Evolutionary conservation across 2,329 filamentous ascomycete genomes (phyloP).

Genomic region (Chrysoporthe puriensis): DNA sequence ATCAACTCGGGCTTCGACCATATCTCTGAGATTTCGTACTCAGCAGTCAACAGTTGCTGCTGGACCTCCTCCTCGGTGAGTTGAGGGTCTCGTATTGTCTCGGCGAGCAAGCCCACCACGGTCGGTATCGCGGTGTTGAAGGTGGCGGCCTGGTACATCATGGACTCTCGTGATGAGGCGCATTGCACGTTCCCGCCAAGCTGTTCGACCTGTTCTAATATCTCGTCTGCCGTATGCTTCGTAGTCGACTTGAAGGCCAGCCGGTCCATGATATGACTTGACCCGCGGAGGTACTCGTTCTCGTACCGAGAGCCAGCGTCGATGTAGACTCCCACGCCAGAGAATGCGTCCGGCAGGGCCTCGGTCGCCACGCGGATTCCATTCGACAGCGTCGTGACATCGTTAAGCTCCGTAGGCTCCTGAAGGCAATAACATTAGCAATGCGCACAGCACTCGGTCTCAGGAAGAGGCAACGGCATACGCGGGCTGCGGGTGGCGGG

Average conservation of each 20-base stretch:
- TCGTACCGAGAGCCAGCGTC: slow-evolving; percentile 96
- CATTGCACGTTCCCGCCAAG: slow-evolving; percentile 97
- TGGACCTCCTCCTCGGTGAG: slow-evolving; percentile 86
- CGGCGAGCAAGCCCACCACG: slow-evolving; percentile 82
- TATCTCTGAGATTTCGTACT: slow-evolving; percentile 96
- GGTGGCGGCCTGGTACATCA: slow-evolving; percentile 98
- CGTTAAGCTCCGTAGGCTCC: slow-evolving; percentile 86
- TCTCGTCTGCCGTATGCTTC: slow-evolving; percentile 73
- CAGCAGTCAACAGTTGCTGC: slow-evolving; percentile 85
- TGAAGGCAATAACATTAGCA: slow-evolving; percentile 37
- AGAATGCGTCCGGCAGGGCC: slow-evolving; percentile 90
- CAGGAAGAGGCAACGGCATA: slow-evolving; percentile 10
- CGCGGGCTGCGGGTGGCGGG: slow-evolving; percentile 22
- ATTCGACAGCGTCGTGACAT: slow-evolving; percentile 87
- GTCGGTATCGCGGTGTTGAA: slow-evolving; percentile 91
- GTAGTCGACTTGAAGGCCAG: slow-evolving; percentile 91
- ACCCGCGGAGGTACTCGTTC: slow-evolving; percentile 79
- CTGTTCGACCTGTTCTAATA: slow-evolving; percentile 85
- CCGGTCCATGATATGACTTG: slow-evolving; percentile 95
- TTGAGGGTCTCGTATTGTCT: slow-evolving; percentile 85
- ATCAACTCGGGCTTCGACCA: slow-evolving; percentile 98
- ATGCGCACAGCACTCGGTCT: background rate
- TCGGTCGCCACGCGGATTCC: slow-evolving; percentile 94
- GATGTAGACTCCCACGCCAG: slow-evolving; percentile 92
- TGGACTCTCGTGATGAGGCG: slow-evolving; percentile 88